Conservation (phyloP, 106 monocot genomes). For the Posidonia australis region DNA sequence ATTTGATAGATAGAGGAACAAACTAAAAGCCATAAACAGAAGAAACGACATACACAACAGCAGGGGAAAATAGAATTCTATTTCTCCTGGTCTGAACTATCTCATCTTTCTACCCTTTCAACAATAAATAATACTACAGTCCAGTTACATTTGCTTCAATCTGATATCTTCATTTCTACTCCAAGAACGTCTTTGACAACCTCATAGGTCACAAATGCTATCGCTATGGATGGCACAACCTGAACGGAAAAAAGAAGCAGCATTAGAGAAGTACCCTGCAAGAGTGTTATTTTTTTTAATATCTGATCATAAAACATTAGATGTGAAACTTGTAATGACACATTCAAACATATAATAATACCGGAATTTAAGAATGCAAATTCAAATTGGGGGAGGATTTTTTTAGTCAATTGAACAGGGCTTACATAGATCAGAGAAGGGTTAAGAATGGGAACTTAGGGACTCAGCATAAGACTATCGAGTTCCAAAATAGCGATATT, state of each 20-base stretch:
- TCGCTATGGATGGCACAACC: constrained; percentile 95
- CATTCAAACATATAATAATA: too few relatives aligned
- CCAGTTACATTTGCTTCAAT: constrained; percentile 20
- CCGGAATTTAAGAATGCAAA: too few relatives aligned
- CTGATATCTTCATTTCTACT: constrained; percentile 96
- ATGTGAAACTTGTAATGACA: too few relatives aligned
- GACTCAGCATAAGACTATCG: too few relatives aligned
- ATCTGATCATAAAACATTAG: too few relatives aligned
- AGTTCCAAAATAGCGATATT: too few relatives aligned
- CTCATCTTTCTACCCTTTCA: constrained; percentile 14
- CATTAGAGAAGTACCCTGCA: too few relatives aligned
- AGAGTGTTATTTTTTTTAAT: too few relatives aligned
- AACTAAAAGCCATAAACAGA: background rate
- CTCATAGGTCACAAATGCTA: constrained; percentile 95
- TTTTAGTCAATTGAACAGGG: too few relatives aligned
- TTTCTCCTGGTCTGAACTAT: background rate
- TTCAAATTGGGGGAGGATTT: too few relatives aligned
- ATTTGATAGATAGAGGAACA: background rate
- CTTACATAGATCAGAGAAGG: too few relatives aligned
- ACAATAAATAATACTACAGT: background rate
- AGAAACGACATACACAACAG: background rate
- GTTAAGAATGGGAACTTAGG: too few relatives aligned
- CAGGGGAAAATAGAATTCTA: background rate
- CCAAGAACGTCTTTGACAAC: constrained; percentile 85
- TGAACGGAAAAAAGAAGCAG: constrained; percentile 15